Evolutionary conservation across 176 grass and related monocot species (phyloP).

Genomic region (Zea mays): DNA sequence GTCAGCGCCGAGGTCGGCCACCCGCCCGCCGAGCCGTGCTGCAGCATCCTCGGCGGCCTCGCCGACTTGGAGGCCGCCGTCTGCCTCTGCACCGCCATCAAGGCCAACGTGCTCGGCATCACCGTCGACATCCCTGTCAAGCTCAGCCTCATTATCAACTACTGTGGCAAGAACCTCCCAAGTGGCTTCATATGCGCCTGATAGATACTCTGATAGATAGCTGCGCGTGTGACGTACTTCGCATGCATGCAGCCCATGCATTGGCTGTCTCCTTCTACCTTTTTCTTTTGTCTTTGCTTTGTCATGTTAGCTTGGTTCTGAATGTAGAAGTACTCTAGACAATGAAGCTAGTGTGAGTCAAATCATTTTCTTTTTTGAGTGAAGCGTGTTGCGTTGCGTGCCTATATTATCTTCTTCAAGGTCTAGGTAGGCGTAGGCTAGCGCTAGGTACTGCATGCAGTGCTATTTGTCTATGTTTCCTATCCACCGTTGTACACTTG

Average conservation of each 20-base stretch:
- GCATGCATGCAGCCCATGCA: conserved; percentile 15
- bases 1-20: conserved; percentile 58
- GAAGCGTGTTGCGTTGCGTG: not conserved
- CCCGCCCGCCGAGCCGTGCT: conserved; percentile 73
- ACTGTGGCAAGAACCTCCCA: conserved; percentile 74
- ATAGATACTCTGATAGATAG: conserved; percentile 19
- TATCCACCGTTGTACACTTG: not conserved
- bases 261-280: not conserved
- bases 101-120: conserved; percentile 75
- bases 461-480: not conserved
- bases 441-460: not conserved
- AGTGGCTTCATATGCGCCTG: conserved; percentile 58
- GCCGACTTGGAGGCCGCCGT: conserved; percentile 72
- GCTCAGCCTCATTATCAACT: conserved; percentile 86
- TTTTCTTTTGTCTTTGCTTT: conserved; percentile 9
- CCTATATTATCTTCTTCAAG: not conserved
- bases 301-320: conserved; percentile 30
- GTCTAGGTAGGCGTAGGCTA: not conserved
- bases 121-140: conserved; percentile 72
- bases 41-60: conserved; percentile 66
- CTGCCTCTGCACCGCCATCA: conserved; percentile 88
- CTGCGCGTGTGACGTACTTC: not conserved
- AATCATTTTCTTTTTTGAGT: not conserved
- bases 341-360: conserved; percentile 7
- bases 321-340: conserved; percentile 28